Evolutionary conservation across 1,139 yeast genomes (phyloP), one percentile per base, ranked within the genome.

Genomic region (Candida tunisiensis): DNA sequence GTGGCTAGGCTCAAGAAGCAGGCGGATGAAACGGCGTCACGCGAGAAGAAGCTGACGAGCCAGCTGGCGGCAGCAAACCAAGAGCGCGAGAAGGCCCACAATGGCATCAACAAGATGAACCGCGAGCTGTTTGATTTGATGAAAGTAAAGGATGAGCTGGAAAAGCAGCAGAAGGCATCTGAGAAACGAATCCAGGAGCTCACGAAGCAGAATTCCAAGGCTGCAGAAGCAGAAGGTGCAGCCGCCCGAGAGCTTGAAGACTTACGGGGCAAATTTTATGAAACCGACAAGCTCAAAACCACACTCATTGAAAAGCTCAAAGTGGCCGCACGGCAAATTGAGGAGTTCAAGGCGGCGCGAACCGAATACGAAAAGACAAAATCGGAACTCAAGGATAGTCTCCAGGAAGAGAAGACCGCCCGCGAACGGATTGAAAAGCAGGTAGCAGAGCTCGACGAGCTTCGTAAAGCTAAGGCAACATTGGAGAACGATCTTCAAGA

Each of bases 91-190:
- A 75, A 69, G 36, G 79, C 88, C 1, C 95, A 85, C 41, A 74
- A 70, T 34, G 95, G 93, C 5, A 74, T 85, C 31, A 85, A 82
- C 45, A 82, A 82, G 40, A 80, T 85, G 93, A 77, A 75, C 33
- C 60, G 88, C 25, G 95, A 83, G 37, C 55, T 85, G 21, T 68
- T 82, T 46, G 66, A 65, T 23, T 53, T 82, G 23, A 64, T 71
- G 1, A 69, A 69, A 32, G 71, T 69, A 19, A 73, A 73, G 33
- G 67, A 62, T 2, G 65, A 64, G 1, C 41, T 62, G 2, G 75
- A 69, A 27, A 57, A 57, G 24, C 54, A 53, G 9, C 47, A 65
- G 37, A 60, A 48, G 34, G 45, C 27, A 8, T 29, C 39, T 6
- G 34, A 37, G 26, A 39, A 37, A 17, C 36, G 46, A 26, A 25